A percentile compares a stretch with the other conserved stretches of the same genome.
These are phyloP conservation scores for Kingdonia uniflora DNA, from an alignment of 164 flowering plant species.

Conservation along the genomic window DNA sequence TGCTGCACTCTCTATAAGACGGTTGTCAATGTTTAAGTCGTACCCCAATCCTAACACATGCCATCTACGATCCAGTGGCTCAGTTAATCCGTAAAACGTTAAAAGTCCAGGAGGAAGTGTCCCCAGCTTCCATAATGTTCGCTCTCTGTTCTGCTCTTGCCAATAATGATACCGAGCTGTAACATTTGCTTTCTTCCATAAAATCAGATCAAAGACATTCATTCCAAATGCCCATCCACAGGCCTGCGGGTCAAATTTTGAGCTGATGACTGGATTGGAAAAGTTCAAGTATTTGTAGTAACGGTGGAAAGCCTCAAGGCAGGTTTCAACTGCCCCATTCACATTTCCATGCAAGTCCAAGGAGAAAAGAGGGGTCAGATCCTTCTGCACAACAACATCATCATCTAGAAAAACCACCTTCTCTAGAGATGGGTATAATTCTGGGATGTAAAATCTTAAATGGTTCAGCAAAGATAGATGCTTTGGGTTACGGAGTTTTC, in stretches of 20 bases:
- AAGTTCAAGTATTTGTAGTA: slow-evolving; percentile 78
- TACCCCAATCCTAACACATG: slow-evolving; percentile 79
- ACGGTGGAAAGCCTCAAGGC: slow-evolving; percentile 81
- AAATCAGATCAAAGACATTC: slow-evolving; percentile 77
- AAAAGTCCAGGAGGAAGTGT: slow-evolving; percentile 77
- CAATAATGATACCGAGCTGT: slow-evolving; percentile 67
- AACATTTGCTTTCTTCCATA: slow-evolving; percentile 67
- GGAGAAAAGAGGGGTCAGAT: slow-evolving; percentile 71
- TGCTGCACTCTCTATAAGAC: slow-evolving; percentile 70
- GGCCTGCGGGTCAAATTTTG: slow-evolving; percentile 85
- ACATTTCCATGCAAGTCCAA: slow-evolving; percentile 81
- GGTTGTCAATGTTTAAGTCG: slow-evolving; percentile 55
- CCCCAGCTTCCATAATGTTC: slow-evolving; percentile 63
- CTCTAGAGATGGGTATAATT: slow-evolving; percentile 66
- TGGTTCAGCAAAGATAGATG: slow-evolving; percentile 51
- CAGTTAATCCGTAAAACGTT: slow-evolving; percentile 72
- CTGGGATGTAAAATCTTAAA: slow-evolving; percentile 71
- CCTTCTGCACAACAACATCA: slow-evolving; percentile 75
- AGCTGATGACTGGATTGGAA: slow-evolving; percentile 59
- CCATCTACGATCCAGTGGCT: slow-evolving; percentile 91
- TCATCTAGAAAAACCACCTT: slow-evolving; percentile 82
- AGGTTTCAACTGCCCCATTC: slow-evolving; percentile 89
- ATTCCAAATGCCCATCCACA: too few relatives aligned
- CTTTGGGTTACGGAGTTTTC: slow-evolving; percentile 52
- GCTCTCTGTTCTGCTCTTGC: slow-evolving; percentile 63